A percentile compares a stretch with the other conserved stretches of the same genome.
phyloP scores from a whole-genome alignment of 495 filamentous ascomycete genomes.

The Penicillium mononematosum region DNA sequence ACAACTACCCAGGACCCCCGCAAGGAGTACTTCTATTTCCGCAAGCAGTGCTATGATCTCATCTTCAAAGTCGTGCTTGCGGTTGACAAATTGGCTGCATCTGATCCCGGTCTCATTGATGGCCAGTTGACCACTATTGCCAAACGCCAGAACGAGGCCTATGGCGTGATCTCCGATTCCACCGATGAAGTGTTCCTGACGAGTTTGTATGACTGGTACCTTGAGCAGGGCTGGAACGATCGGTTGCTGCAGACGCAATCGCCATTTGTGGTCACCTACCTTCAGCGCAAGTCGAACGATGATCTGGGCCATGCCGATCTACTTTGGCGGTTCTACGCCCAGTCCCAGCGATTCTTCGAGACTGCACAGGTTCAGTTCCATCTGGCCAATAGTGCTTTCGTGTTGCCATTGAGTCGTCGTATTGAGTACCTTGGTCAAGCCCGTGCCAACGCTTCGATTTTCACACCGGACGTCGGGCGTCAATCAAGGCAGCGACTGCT shows the following conservation, averaged over 20 bases:
- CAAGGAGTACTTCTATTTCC: constrained; percentile 59
- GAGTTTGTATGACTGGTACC: constrained; percentile 95
- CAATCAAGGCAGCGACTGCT: constrained; percentile 74
- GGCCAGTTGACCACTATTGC: constrained; percentile 71
- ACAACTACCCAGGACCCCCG: constrained; percentile 59
- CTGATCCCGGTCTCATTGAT: constrained; percentile 69
- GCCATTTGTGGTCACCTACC: constrained; percentile 80
- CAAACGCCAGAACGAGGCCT: constrained; percentile 80
- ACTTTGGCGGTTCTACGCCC: constrained; percentile 86
- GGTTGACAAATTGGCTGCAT: constrained; percentile 66
- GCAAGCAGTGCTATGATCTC: constrained; percentile 78
- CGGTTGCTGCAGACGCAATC: constrained; percentile 81
- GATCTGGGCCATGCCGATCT: constrained; percentile 79
- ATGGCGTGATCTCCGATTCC: constrained; percentile 79
- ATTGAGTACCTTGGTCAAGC: constrained; percentile 88
- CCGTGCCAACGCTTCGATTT: constrained; percentile 79
- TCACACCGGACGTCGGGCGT: constrained; percentile 66
- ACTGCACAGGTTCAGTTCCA: constrained; percentile 83
- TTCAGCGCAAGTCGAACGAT: constrained; percentile 66
- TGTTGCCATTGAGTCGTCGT: constrained; percentile 68
- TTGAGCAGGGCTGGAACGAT: constrained; percentile 75
- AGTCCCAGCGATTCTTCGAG: constrained; percentile 73
- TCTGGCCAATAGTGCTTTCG: constrained; percentile 77
- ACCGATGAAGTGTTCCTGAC: constrained; percentile 91
- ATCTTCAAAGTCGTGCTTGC: constrained; percentile 72